These are phyloP conservation scores for Wallacemonas sp. DNA, from an alignment of 208 protist species.

Conservation along the genomic window DNA sequence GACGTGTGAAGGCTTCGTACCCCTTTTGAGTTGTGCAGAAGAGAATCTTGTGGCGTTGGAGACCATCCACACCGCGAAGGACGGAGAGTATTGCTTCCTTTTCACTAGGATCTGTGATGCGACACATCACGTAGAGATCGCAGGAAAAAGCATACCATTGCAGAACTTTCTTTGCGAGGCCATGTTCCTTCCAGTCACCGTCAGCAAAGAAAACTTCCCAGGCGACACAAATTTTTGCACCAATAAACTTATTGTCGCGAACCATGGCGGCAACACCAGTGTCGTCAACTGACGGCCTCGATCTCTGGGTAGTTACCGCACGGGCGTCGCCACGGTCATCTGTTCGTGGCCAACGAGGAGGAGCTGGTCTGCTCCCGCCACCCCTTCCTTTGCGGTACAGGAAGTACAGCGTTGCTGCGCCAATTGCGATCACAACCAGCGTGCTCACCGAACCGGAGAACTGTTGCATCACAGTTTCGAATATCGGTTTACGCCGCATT, in stretches of 20 bases:
- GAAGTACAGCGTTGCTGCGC: constrained; percentile 57
- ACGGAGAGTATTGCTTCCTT: constrained; percentile 43
- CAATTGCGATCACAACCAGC: constrained; percentile 45
- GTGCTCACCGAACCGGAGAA: constrained; percentile 40
- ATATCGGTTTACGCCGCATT: constrained; percentile 50
- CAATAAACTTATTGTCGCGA: constrained; percentile 41
- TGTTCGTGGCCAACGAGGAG: background rate
- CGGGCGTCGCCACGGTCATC: background rate
- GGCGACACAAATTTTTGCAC: constrained; percentile 56
- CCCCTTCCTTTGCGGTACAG: constrained; percentile 23
- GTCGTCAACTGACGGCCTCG: background rate
- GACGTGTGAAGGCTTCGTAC: constrained; percentile 83
- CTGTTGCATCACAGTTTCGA: constrained; percentile 52
- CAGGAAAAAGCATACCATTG: constrained; percentile 41
- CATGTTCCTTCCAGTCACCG: constrained; percentile 40
- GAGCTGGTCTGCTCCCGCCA: constrained; percentile 12
- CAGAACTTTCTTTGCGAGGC: constrained; percentile 45
- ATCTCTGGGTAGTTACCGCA: background rate
- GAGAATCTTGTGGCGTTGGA: constrained; percentile 75
- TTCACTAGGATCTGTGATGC: constrained; percentile 38
- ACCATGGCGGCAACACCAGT: constrained; percentile 12
- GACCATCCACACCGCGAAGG: constrained; percentile 36
- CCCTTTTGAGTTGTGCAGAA: constrained; percentile 82
- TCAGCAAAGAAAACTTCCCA: constrained; percentile 67
- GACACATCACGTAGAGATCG: constrained; percentile 82